Percentiles rank a stretch among this genome's conserved stretches.
These are phyloP conservation scores for Sanghuangporus baumii DNA, from an alignment of 1,284 basidiomycete species.

Conservation along the genomic window DNA sequence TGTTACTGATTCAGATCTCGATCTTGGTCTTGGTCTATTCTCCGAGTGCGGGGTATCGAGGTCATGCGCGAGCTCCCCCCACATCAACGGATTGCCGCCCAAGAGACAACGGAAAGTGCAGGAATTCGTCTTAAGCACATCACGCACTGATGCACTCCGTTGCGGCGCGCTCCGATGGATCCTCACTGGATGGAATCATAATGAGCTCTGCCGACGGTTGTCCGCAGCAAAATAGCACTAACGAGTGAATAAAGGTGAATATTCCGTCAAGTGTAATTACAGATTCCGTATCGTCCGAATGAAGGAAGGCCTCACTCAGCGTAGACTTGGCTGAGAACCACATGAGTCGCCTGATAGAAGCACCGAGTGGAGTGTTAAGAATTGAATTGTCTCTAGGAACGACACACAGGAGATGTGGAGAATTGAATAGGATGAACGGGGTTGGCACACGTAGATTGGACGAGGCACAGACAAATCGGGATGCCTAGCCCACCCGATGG, in stretches of 20 bases:
- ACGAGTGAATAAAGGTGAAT: too few relatives aligned
- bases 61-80: background rate
- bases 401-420: background rate
- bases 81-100: background rate
- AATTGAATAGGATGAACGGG: background rate
- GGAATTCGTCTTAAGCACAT: background rate
- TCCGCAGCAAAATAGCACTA: background rate
- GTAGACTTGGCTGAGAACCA: background rate
- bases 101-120: background rate
- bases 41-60: background rate
- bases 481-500: background rate
- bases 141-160: background rate
- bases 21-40: background rate
- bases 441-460: background rate
- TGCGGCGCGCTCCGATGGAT: background rate
- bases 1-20: background rate
- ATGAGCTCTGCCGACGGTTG: background rate
- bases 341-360: background rate
- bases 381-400: background rate
- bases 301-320: background rate
- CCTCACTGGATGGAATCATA: background rate
- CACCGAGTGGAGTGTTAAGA: background rate
- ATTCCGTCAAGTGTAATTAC: background rate
- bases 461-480: background rate
- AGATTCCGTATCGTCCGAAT: background rate